Evolutionary conservation across 2,329 filamentous ascomycete species (phyloP), one percentile per base, ranked within the genome.

Genomic region (Fusarium nanum): DNA sequence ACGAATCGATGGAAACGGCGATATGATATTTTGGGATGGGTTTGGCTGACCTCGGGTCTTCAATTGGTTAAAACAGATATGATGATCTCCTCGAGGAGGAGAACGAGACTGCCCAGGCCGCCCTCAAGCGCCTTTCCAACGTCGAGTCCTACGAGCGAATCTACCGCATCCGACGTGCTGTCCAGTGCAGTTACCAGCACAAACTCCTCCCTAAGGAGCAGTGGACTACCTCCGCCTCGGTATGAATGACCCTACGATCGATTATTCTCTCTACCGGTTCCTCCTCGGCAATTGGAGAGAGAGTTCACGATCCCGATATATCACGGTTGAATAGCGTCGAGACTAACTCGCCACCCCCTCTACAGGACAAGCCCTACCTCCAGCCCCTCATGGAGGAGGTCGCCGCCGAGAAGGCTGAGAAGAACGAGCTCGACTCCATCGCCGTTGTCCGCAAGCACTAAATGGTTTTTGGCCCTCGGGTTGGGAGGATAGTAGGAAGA

Each of bases 21-120:
- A 64, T 41, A 23, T 28, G n/a, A 64, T 46, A 23, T 28, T 10
- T 8, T 37, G n/a, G 64, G 28, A 52, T 46, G 14, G 55, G 41
- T 55, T 32, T 47, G 42, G 74, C 76, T 78, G 71, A 78, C 70
- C 48, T 48, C 34, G 55, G 34, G 48, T 23, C 54, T 40, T 70
- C 49, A 68, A 66, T 64, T 66, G 55, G 25, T 60, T 71, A 49
- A 68, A 49, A 64, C 52, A 98, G 96, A 83, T 90, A 91, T 87
- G 96, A 99, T 83, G 96, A 99, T 81, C 85, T 99, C 81, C 92
- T 98, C 81, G 89, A 92, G 80, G 96, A 99, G 84, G 96, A 99
- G 86, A 92, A 88, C 86, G 92, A 96, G 77, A 84, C 87, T 62
- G 93, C 97, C 77, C 91, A 96, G 83, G 88, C 91, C 76, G 96